These are phyloP conservation scores for Echinochloa phyllopogon DNA, from an alignment of 176 grass and related monocot genomes.

Conservation along the genomic window DNA sequence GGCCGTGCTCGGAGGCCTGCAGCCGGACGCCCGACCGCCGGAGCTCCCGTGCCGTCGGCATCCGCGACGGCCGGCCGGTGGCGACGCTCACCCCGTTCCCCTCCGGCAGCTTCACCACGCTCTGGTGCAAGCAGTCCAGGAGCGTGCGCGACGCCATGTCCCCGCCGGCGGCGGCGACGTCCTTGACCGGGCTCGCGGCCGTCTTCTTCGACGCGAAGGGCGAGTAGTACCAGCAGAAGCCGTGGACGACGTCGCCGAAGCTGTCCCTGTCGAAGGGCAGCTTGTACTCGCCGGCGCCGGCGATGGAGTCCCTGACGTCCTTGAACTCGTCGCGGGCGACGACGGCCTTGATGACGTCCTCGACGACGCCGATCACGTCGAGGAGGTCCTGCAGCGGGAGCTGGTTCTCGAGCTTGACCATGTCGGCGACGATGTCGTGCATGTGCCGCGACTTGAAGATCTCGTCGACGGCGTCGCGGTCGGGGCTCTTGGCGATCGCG, in stretches of 20 bases:
- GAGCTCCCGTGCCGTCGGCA: constrained; percentile 50
- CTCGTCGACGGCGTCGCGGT: constrained; percentile 41
- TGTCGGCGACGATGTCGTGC: constrained; percentile 55
- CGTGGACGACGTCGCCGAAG: constrained; percentile 31
- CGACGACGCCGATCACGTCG: constrained; percentile 5
- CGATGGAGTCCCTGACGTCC: not conserved
- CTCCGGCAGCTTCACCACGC: not conserved
- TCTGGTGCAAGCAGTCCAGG: constrained; percentile 47
- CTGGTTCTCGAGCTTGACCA: constrained; percentile 69
- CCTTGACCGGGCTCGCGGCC: not conserved
- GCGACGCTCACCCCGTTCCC: not conserved
- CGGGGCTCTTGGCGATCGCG: not conserved
- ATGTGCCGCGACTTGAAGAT: constrained; percentile 43
- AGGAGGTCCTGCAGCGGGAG: constrained; percentile 12
- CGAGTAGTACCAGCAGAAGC: constrained; percentile 68
- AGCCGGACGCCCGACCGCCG: constrained; percentile 47
- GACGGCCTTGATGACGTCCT: not conserved
- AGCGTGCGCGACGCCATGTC: not conserved
- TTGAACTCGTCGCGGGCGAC: not conserved
- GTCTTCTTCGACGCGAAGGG: constrained; percentile 42
- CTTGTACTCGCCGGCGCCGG: not conserved
- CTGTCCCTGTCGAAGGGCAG: not conserved
- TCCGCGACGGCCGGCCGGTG: constrained; percentile 11
- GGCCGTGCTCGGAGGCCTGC: not conserved
- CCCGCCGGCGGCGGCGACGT: not conserved